Base-by-base conservation (phyloP, 805 yeast genomes). In the Cyberlindnera mississippiensis region DNA sequence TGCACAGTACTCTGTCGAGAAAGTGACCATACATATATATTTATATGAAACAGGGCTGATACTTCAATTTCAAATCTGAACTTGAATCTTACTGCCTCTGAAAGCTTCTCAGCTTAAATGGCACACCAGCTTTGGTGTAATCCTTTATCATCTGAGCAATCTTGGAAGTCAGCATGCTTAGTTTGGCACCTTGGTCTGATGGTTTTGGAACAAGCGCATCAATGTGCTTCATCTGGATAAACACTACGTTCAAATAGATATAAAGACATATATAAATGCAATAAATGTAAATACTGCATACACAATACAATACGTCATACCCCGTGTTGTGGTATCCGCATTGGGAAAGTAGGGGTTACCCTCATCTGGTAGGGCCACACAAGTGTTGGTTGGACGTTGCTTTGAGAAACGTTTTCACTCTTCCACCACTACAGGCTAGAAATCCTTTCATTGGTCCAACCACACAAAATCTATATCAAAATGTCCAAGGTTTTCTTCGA, bases 401-500 rank as follows among this genome's bases (percentile, higher is more conserved):
- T 20, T 20, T 9, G 24, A 20, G 24, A 20, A 20, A 20, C 24
- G 24, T 20, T 20, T 20, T 20, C 24, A n/a, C n/a, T 20, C 24
- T 20, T 20, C 24, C 24, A 20, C 6, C 24, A 20, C n/a, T n/a
- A n/a, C n/a, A n/a, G n/a, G n/a, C n/a, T n/a, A n/a, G n/a, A n/a
- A n/a, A n/a, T n/a, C n/a, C n/a, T n/a, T n/a, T n/a, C n/a, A n/a
- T n/a, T n/a, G n/a, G 14, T 12, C 14, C 14, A 27, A 6, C 12
- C 6, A 27, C 29, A 27, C 29, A 27, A 24, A 8, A 24, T 8
- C 27, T 27, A 20, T 12, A 26, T 18, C 31, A 58, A 48, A 44
- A 80, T 81, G 87, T 71, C 85, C 56, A 72, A 79, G 64, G 91
- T 85, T 60, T 85, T 71, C 75, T 86, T 86, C 73, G 93, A 85